Conservation (phyloP, 768 basidiomycete genomes). For the Trametes elegans region DNA sequence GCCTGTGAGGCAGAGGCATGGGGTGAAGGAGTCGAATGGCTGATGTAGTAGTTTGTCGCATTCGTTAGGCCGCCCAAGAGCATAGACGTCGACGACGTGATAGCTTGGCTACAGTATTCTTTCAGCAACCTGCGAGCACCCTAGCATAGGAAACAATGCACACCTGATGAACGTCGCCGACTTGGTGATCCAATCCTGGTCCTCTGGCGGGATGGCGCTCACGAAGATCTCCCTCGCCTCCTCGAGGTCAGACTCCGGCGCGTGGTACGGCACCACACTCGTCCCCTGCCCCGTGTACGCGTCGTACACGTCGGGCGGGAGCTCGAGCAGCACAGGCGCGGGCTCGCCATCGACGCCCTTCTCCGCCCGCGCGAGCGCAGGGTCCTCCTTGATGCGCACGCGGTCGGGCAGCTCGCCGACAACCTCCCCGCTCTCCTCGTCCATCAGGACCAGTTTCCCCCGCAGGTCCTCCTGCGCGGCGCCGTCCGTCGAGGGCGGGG, state of each 20-base stretch:
- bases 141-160: conserved; percentile 20
- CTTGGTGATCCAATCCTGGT: conserved; percentile 64
- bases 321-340: conserved; percentile 66
- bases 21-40: conserved; percentile 50
- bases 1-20: conserved; percentile 33
- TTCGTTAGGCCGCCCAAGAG: conserved; percentile 58
- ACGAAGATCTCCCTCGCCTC: conserved; percentile 54
- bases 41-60: conserved; percentile 62
- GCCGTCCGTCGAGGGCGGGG: not conserved
- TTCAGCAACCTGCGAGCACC: not conserved
- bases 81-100: conserved; percentile 63
- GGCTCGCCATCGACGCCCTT: conserved; percentile 32
- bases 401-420: conserved; percentile 65
- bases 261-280: conserved; percentile 16
- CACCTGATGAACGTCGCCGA: conserved; percentile 65
- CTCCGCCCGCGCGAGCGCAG: conserved; percentile 39
- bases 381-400: conserved; percentile 58
- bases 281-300: conserved; percentile 23
- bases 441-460: conserved; percentile 67
- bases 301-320: conserved; percentile 47
- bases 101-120: conserved; percentile 50
- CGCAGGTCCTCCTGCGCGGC: conserved; percentile 22
- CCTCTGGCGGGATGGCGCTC: conserved; percentile 58
- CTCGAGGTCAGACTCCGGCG: conserved; percentile 16
- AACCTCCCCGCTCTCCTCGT: conserved; percentile 70